Percentiles rank a stretch among this genome's conserved stretches.
Conservation (phyloP, 176 grass and related monocot species). For the Avena sativa region DNA sequence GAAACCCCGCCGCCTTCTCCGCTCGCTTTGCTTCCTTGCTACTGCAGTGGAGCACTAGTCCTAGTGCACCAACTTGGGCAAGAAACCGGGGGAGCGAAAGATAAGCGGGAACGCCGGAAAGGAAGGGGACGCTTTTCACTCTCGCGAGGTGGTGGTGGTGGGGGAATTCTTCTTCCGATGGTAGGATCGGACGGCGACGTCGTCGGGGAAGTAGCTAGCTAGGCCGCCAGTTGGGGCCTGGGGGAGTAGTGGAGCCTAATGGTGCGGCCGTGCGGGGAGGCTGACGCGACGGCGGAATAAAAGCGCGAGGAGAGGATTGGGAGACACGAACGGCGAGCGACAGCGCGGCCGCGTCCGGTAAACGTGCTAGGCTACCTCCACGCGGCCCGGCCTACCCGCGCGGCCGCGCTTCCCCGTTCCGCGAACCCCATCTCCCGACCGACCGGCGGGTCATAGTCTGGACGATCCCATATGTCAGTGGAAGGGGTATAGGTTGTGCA, state of each 20-base stretch:
- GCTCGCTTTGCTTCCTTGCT: not conserved
- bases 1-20: not conserved
- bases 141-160: not conserved
- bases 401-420: slow-evolving; percentile 23
- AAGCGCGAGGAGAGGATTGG: slow-evolving; percentile 1
- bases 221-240: not conserved
- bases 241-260: slow-evolving; percentile 20
- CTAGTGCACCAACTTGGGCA: not conserved
- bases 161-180: slow-evolving; percentile 11
- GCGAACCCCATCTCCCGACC: too few species aligned
- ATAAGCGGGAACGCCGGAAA: not conserved
- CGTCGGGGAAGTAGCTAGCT: not conserved
- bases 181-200: slow-evolving; percentile 29
- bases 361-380: not conserved
- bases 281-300: slow-evolving; percentile 44
- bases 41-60: not conserved
- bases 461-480: not conserved
- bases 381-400: slow-evolving; percentile 18
- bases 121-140: not conserved
- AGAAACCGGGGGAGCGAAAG: slow-evolving; percentile 23
- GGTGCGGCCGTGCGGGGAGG: not conserved
- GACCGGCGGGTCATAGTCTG: not conserved
- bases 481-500: fast-evolving
- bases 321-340: not conserved
- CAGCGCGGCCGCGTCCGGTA: slow-evolving; percentile 27